phyloP scores from a whole-genome alignment of 2,329 filamentous ascomycete genomes.

The Trichoderma harzianum region DNA sequence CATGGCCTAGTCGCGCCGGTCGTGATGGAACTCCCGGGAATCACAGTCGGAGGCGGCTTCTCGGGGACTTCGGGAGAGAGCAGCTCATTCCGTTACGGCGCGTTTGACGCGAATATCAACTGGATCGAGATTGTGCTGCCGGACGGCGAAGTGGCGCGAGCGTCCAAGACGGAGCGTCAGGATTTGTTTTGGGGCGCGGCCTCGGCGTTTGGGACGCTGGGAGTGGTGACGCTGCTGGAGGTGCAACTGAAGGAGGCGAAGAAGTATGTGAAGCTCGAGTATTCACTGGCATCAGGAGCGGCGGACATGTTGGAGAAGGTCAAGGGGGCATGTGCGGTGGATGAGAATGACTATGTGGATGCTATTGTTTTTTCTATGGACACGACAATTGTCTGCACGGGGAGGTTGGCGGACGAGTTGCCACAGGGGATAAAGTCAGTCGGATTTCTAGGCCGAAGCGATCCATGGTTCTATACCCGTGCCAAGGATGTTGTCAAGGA shows the following conservation, averaged over 20 bases:
- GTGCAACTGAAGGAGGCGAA: constrained; percentile 55
- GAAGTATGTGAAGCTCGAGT: constrained; percentile 56
- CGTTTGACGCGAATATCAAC: constrained; percentile 60
- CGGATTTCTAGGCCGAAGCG: constrained; percentile 54
- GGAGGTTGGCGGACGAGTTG: constrained; percentile 50
- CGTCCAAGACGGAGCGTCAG: constrained; percentile 50
- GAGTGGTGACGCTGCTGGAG: constrained; percentile 63
- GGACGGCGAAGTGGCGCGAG: constrained; percentile 53
- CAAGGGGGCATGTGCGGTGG: constrained; percentile 39
- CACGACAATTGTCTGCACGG: constrained; percentile 58
- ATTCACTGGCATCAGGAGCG: constrained; percentile 45
- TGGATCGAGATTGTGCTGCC: constrained; percentile 64
- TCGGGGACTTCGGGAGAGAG: constrained; percentile 66
- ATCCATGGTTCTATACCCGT: constrained; percentile 75
- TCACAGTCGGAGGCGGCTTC: constrained; percentile 66
- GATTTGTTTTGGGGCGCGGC: constrained; percentile 65
- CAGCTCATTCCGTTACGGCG: constrained; percentile 64
- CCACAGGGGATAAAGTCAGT: constrained; percentile 34
- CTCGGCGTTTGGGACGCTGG: constrained; percentile 63
- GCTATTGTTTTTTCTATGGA: constrained; percentile 60
- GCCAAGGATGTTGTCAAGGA: constrained; percentile 44
- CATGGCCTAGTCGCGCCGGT: constrained; percentile 60
- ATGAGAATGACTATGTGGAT: constrained; percentile 61
- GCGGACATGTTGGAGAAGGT: constrained; percentile 42
- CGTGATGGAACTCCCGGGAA: constrained; percentile 71